Conservation (phyloP, 805 yeast genomes). For the Ogataea glucozyma region DNA sequence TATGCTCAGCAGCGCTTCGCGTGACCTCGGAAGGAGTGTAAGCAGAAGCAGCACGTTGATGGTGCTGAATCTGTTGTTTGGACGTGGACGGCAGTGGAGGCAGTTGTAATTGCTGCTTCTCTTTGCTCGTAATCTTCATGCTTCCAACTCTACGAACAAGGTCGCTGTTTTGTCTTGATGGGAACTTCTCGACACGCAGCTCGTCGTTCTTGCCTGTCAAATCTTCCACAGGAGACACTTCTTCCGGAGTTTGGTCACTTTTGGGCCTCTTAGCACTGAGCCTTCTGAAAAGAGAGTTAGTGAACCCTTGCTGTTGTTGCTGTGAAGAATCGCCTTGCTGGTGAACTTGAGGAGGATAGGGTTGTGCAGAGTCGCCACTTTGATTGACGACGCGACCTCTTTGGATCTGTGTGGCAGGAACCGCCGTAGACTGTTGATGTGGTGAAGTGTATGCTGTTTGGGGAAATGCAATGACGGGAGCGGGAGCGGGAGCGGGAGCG, state of each 20-base stretch:
- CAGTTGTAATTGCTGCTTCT: conserved; percentile 40
- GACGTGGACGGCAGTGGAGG: conserved; percentile 34
- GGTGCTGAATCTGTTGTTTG: conserved; percentile 32
- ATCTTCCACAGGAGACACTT: conserved; percentile 20
- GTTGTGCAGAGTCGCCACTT: conserved; percentile 12
- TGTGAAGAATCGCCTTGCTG: conserved; percentile 16
- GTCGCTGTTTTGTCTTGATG: conserved; percentile 20
- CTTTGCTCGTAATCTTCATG: conserved; percentile 60
- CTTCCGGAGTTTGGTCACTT: conserved; percentile 21
- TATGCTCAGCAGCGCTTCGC: conserved; percentile 17
- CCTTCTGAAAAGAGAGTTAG: conserved; percentile 35
- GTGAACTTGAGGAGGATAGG: conserved; percentile 22
- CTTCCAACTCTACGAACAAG: conserved; percentile 60
- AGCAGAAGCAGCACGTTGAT: conserved; percentile 42
- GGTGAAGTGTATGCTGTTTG: conserved; percentile 46
- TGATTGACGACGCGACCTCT: conserved; percentile 16
- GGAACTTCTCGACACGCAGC: conserved; percentile 18
- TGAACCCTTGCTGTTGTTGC: conserved; percentile 23
- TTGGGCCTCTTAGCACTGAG: conserved; percentile 34
- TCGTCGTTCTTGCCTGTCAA: conserved; percentile 6
- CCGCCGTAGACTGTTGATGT: conserved; percentile 27
- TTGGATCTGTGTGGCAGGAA: conserved; percentile 25
- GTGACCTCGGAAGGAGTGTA: conserved; percentile 38
- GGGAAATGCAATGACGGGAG: conserved; percentile 37
- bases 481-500: conserved; percentile 35